Percentiles rank a stretch among this genome's conserved stretches.
Evolutionary conservation across 495 filamentous ascomycete genomes (phyloP).

Genomic region (Pyronema domesticum): DNA sequence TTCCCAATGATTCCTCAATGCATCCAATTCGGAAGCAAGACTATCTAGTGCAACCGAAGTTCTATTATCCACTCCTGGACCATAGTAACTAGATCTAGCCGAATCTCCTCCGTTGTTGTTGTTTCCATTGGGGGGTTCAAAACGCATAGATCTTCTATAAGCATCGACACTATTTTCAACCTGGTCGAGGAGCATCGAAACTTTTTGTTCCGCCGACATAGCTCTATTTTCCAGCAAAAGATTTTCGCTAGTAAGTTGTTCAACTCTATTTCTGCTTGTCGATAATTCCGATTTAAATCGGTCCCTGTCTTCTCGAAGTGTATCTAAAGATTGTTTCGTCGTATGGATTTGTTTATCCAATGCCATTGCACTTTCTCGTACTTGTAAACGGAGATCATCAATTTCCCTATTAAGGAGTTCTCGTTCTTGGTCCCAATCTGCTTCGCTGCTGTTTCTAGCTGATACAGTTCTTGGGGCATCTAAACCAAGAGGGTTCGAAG

Average conservation of each 20-base stretch:
- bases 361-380: slow-evolving; percentile 42
- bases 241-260: slow-evolving; percentile 70
- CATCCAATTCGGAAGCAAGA: slow-evolving; percentile 77
- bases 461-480: slow-evolving; percentile 26
- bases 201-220: slow-evolving; percentile 78
- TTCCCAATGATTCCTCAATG: slow-evolving; percentile 81
- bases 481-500: slow-evolving; percentile 2
- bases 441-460: slow-evolving; percentile 26
- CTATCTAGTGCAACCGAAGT: slow-evolving; percentile 79
- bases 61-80: slow-evolving; percentile 35
- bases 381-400: slow-evolving; percentile 44
- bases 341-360: slow-evolving; percentile 55
- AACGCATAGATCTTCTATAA: slow-evolving; percentile 46
- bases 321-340: slow-evolving; percentile 47
- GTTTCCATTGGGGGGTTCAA: slow-evolving; percentile 15
- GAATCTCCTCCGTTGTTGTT: slow-evolving; percentile 37
- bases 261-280: slow-evolving; percentile 37
- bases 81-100: slow-evolving; percentile 33
- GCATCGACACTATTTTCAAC: slow-evolving; percentile 86
- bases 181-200: slow-evolving; percentile 80
- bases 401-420: slow-evolving; percentile 46
- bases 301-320: slow-evolving; percentile 49
- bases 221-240: slow-evolving; percentile 59
- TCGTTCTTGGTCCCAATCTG: slow-evolving; percentile 66
- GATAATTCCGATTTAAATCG: slow-evolving; percentile 36